A percentile compares a stretch with the other conserved stretches of the same genome.
Evolutionary conservation across 2,329 filamentous ascomycete species (phyloP).

Genomic region (Sporothrix luriei): DNA sequence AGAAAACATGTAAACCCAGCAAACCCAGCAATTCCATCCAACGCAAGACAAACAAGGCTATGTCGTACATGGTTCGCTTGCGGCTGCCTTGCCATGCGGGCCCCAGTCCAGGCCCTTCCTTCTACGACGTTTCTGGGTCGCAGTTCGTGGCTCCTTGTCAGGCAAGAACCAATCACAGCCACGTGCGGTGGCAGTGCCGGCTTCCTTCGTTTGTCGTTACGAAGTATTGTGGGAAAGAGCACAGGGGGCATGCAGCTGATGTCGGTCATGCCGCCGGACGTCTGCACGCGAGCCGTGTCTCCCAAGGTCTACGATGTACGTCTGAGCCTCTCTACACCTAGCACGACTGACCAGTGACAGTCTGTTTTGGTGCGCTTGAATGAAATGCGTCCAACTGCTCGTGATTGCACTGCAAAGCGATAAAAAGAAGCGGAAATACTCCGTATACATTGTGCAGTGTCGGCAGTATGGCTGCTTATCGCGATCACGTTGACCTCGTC

Average conservation of each 20-base stretch:
- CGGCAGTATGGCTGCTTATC: too few relatives aligned
- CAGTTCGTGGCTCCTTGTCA: neutral
- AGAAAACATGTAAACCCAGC: neutral
- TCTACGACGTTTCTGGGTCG: neutral
- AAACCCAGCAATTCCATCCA: too few relatives aligned
- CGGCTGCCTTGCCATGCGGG: constrained; percentile 4
- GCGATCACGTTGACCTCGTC: neutral
- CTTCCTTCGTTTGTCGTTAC: too few relatives aligned
- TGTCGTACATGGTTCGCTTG: too few relatives aligned
- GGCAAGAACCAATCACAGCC: constrained; percentile 16
- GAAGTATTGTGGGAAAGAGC: constrained; percentile 8
- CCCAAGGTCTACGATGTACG: neutral
- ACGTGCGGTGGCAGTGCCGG: constrained; percentile 3
- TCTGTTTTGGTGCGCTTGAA: neutral
- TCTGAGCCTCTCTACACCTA: neutral
- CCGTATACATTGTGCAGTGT: too few relatives aligned
- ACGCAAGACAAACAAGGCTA: constrained; percentile 16
- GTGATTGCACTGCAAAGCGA: neutral
- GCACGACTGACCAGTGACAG: neutral
- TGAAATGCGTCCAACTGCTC: neutral
- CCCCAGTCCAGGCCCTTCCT: constrained; percentile 6
- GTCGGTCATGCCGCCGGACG: constrained; percentile 24
- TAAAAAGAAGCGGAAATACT: neutral
- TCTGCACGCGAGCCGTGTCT: constrained; percentile 14
- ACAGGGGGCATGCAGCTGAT: constrained; percentile 21